These are phyloP conservation scores for Blepharisma japonicum DNA, from an alignment of 73 alveolate species.

Conservation along the genomic window DNA sequence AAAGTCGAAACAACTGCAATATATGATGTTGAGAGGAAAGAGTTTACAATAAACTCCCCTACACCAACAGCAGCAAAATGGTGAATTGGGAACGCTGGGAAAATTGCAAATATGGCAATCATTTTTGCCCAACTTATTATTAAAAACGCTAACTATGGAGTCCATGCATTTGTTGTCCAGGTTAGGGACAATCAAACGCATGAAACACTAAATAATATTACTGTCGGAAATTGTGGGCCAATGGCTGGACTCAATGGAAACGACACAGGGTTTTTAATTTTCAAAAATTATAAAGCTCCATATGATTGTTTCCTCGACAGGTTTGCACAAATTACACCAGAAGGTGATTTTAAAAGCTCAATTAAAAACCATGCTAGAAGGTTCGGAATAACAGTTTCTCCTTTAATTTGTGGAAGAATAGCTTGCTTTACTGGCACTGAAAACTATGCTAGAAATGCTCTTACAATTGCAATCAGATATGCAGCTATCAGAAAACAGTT, in stretches of 20 bases:
- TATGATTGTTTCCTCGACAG: conserved; percentile 59
- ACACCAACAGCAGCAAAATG: conserved; percentile 57
- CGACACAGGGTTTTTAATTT: conserved; percentile 74
- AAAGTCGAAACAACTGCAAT: conserved; percentile 70
- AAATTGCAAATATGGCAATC: conserved; percentile 60
- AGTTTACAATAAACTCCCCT: conserved; percentile 72
- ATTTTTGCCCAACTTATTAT: conserved; percentile 65
- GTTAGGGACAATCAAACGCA: conserved; percentile 63
- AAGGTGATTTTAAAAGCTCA: conserved; percentile 60
- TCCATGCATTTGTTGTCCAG: conserved; percentile 71
- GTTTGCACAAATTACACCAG: conserved; percentile 54
- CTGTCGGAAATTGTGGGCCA: conserved; percentile 84
- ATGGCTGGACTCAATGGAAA: conserved; percentile 70
- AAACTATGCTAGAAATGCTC: conserved; percentile 39
- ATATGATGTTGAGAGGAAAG: conserved; percentile 56
- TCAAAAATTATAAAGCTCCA: conserved; percentile 63
- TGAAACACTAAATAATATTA: conserved; percentile 56
- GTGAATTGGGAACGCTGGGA: conserved; percentile 81
- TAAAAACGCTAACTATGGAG: conserved; percentile 61
- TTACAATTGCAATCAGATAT: conserved; percentile 71
- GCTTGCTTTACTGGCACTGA: not conserved
- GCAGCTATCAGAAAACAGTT: conserved; percentile 62
- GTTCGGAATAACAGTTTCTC: not conserved
- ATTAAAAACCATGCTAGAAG: conserved; percentile 41
- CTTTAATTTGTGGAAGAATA: not conserved